Evolutionary conservation across 2,329 filamentous ascomycete species (phyloP).

Genomic region (Fragosphaeria purpurea): DNA sequence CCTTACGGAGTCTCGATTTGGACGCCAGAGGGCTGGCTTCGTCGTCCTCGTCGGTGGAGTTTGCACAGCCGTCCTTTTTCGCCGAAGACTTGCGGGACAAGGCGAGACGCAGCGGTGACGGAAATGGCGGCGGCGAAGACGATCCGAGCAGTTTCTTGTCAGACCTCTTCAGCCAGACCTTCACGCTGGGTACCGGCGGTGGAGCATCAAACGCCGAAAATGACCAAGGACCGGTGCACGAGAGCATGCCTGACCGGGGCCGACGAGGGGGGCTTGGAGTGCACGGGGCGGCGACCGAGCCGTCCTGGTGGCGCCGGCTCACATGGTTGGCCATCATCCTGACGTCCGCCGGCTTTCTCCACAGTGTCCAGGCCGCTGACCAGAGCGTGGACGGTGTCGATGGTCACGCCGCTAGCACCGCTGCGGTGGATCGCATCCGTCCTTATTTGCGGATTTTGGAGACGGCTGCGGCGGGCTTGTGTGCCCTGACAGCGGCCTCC

Average conservation of each 20-base stretch:
- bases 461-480: conserved; percentile 6
- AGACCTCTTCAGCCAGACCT: conserved; percentile 34
- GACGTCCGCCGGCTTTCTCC: background rate
- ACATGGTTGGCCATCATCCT: too few relatives aligned
- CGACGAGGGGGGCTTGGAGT: too few relatives aligned
- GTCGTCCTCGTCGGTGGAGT: conserved; percentile 8
- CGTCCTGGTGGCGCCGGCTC: too few relatives aligned
- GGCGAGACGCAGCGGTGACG: background rate
- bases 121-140: conserved; percentile 13
- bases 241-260: too few relatives aligned
- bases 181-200: conserved; percentile 28
- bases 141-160: conserved; percentile 35
- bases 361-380: background rate
- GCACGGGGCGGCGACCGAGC: too few relatives aligned
- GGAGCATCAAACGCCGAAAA: conserved; percentile 12
- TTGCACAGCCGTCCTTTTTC: conserved; percentile 49
- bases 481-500: conserved; percentile 5
- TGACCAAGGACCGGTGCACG: background rate
- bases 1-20: background rate
- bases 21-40: background rate
- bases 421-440: background rate
- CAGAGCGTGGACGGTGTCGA: background rate
- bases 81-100: conserved; percentile 26
- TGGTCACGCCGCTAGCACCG: background rate
- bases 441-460: conserved; percentile 8